Base-by-base conservation (phyloP, 2,329 filamentous ascomycete genomes). In the Cladosporium sp. region DNA sequence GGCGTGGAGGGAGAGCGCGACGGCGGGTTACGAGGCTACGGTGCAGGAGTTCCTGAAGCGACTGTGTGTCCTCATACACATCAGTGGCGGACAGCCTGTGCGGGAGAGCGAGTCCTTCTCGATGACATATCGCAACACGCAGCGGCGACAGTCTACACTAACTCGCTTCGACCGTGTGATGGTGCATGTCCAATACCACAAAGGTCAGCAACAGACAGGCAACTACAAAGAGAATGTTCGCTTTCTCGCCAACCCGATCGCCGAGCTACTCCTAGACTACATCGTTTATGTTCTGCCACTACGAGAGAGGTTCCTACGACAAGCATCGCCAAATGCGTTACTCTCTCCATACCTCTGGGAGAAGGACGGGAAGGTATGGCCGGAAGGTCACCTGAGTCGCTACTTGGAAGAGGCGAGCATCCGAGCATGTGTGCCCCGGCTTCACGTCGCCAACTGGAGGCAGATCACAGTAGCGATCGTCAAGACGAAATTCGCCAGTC, bases 381-480 rank as follows among this genome's bases (percentile, higher is more conserved):
- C 49, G 12, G 54, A 55, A 15, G 40, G 50, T 43, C 20, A 54
- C 25, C 58, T 62, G 8, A 60, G 39, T 49, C 54, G 43, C n/a
- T 58, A 38, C 37, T 50, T 62, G 5, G 49, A 55, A 38, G 54
- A 50, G 11, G 58, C 60, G 15, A 50, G 55, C 28, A 20, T 30
- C 20, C 52, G 60, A 14, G 58, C 58, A 12, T 40, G 22, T 8
- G 28, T 62, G 4, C 55, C 55, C 37, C 58, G 49, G 9, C 50
- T 62, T 19, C 49, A 51, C 39, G 25, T 62, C 50, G 47, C 49
- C 3, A 60, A 55, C 39, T 62, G 49, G 60, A 49, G 60, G 43
- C 60, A 62, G 50, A 60, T 60, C 17, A 60, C 55, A 17, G 58
- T 60, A 22, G 60, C 60, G 12, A 62, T 62, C 38, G 55, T 60